A percentile compares a stretch with the other conserved stretches of the same genome.
phyloP scores from a whole-genome alignment of 2,329 filamentous ascomycete genomes.

The Penicillium sp. region DNA sequence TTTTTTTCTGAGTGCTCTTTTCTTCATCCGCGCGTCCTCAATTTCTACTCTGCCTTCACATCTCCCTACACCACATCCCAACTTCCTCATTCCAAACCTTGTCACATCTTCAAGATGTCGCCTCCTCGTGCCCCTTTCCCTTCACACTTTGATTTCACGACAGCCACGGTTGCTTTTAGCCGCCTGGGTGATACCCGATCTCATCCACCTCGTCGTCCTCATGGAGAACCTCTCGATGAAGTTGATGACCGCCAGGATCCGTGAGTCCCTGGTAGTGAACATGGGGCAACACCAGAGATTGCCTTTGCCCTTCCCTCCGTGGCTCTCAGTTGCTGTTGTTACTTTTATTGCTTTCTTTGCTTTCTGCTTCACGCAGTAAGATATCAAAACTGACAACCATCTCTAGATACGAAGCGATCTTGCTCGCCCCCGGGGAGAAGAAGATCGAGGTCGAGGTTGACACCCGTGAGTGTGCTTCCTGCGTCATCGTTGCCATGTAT shows the following conservation, averaged over 20 bases:
- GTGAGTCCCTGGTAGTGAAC: conserved; percentile 12
- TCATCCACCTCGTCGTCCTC: conserved; percentile 1
- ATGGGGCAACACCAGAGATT: neutral
- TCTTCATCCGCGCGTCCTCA: too few relatives aligned
- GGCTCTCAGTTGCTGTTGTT: neutral
- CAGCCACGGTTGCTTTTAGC: conserved; percentile 12
- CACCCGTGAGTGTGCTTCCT: conserved; percentile 61
- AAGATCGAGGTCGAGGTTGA: conserved; percentile 86
- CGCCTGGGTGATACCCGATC: conserved; percentile 10
- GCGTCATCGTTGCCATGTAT: neutral
- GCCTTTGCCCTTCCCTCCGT: neutral
- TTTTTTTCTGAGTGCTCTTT: neutral
- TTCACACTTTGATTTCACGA: neutral
- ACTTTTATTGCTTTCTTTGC: neutral
- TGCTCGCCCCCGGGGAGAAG: conserved; percentile 81
- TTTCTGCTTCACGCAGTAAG: neutral
- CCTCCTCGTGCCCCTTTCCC: neutral
- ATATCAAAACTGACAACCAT: conserved; percentile 3
- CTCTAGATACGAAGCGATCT: conserved; percentile 82
- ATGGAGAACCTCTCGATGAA: neutral
- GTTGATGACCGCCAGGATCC: conserved; percentile 12
- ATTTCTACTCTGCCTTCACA: too few relatives aligned
- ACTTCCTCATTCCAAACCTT: too few relatives aligned
- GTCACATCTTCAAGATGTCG: too few relatives aligned
- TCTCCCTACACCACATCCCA: neutral